Percentiles rank a stretch among this genome's conserved stretches.
Conservation (phyloP, 768 basidiomycete genomes). For the Infundibulicybe gibba region DNA sequence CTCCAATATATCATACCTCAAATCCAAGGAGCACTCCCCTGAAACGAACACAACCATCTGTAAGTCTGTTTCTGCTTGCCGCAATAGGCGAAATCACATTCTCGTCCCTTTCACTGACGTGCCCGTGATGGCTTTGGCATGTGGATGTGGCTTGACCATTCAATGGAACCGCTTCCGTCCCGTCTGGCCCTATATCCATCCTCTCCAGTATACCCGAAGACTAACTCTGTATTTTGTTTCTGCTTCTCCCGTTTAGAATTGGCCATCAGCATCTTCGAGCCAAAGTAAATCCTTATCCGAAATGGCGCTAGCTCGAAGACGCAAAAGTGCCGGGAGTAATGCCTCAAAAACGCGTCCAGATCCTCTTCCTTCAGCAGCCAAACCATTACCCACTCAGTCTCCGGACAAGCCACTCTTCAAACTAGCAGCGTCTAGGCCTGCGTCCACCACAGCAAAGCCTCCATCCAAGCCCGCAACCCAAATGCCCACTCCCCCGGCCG, state of each 20-base stretch:
- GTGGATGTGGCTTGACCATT: no score
- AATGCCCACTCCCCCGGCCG: conserved; percentile 2
- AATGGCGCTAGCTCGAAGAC: conserved; percentile 22
- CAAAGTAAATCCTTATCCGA: conserved; percentile 19
- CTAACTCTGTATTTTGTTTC: conserved; percentile 5
- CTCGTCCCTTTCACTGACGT: background rate
- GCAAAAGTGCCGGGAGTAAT: conserved; percentile 30
- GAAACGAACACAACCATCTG: conserved; percentile 12
- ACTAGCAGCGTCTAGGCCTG: background rate
- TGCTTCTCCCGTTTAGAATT: conserved; percentile 15
- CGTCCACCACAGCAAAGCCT: background rate
- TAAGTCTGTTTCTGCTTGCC: conserved; percentile 11
- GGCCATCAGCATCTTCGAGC: conserved; percentile 22
- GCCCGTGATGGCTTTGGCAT: conserved; percentile 1
- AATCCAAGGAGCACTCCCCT: conserved; percentile 1
- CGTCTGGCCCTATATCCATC: conserved; percentile 5
- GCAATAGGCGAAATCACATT: conserved; percentile 2
- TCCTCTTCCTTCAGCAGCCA: conserved; percentile 8
- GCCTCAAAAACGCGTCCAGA: conserved; percentile 14
- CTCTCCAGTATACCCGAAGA: conserved; percentile 10
- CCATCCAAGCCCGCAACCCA: conserved; percentile 5
- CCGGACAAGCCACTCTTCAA: background rate
- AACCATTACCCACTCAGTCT: conserved; percentile 1
- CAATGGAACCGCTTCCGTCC: conserved; percentile 1
- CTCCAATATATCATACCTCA: conserved; percentile 10